phyloP scores from a whole-genome alignment of 306 rosid genomes.

The Mimosa bimucronata region DNA sequence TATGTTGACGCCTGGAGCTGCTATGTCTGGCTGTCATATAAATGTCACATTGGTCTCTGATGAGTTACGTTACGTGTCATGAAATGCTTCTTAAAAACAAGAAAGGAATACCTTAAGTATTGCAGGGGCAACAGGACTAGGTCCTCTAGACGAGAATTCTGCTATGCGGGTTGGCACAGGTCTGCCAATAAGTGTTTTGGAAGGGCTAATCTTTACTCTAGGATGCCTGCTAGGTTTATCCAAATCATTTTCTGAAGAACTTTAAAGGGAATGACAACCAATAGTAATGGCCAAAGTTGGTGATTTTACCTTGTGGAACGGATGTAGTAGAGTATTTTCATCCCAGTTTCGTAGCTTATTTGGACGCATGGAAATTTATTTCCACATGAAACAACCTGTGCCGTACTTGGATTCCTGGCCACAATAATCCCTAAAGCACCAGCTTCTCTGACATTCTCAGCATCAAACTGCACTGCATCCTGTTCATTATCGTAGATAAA shows the following conservation, averaged over 20 bases:
- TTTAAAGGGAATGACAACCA: background rate
- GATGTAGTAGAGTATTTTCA: slow-evolving; percentile 44
- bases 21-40: slow-evolving; percentile 55
- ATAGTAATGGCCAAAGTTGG: background rate
- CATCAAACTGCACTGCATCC: slow-evolving; percentile 10
- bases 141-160: slow-evolving; percentile 58
- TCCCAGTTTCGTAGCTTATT: slow-evolving; percentile 49
- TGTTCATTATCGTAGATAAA: slow-evolving; percentile 31
- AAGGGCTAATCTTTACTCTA: slow-evolving; percentile 40
- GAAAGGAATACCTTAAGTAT: slow-evolving; percentile 49
- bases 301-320: slow-evolving; percentile 49
- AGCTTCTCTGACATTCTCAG: slow-evolving; percentile 36
- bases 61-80: background rate
- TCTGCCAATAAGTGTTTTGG: slow-evolving; percentile 48
- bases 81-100: background rate
- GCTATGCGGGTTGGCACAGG: slow-evolving; percentile 51
- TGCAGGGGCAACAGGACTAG: slow-evolving; percentile 53
- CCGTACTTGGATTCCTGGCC: slow-evolving; percentile 37
- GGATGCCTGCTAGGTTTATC: slow-evolving; percentile 38
- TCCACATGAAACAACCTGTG: slow-evolving; percentile 10
- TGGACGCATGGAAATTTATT: slow-evolving; percentile 45
- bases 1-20: slow-evolving; percentile 56
- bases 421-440: slow-evolving; percentile 46
- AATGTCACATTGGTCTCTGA: background rate
- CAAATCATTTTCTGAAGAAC: background rate